Evolutionary conservation across 345 rosid genomes (phyloP), one percentile per base, ranked within the genome.

Genomic region (Cardamine resedifolia): DNA sequence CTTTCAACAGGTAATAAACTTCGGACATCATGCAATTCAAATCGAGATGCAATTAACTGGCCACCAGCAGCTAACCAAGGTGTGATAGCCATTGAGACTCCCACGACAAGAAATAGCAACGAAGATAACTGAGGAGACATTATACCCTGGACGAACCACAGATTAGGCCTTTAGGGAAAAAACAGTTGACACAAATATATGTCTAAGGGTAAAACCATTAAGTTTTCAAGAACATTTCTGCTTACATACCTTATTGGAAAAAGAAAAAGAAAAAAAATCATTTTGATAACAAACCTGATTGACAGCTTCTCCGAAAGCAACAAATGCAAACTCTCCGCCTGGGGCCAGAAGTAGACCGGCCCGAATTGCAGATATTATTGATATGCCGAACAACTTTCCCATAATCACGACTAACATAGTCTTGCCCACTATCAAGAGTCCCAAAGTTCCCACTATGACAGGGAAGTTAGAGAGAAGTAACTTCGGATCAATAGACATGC

Each of bases 51-150:
- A 77, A 94, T 82, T 71, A 94, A 78, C 78, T 94, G 98, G 68
- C 98, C 97, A 61, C 98, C 98, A 83, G 98, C 97, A 77, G 98
- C 98, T 63, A 94, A 83, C 92, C 91, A 94, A 31, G 98, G 98
- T 30, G 98, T 94, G 63, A 94, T 60, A 76, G 98, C 98, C 98
- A 94, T 94, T 72, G 98, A 91, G 62, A 94, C 80, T 64, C 98
- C 98, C 80, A 94, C 98, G 58, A 91, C 87, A 80, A 94, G 98
- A 80, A 94, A 94, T 70, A 94, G 79, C 77, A 94, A 83, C 68
- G 98, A 94, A 23, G 98, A 94, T 30, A 89, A 73, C 78, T 89
- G 96, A 72, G 95, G 79, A 81, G 98, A 86, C 96, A 94, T 84
- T 83, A 94, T 94, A 79, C 92, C 96, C 98, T 93, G 94, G 44